Conservation (phyloP, 441 rosid genomes). For the Bocquillonia castaneifolia region DNA sequence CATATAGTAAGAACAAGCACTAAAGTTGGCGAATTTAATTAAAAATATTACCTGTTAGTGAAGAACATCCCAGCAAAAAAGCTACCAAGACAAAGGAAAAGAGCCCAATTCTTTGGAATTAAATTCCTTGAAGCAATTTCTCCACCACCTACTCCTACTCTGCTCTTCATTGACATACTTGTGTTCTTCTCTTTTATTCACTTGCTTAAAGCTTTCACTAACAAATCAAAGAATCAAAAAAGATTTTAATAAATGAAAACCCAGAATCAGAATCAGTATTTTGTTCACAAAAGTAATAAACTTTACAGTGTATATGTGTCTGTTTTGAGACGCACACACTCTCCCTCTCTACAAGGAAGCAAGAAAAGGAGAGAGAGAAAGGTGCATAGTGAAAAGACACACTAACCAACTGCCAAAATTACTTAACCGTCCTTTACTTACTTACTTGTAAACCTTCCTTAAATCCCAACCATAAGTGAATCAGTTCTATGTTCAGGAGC, state of each 20-base stretch:
- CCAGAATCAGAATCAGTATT: slow-evolving; percentile 12
- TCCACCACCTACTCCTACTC: slow-evolving; percentile 43
- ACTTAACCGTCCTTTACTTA: slow-evolving; percentile 20
- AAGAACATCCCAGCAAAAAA: slow-evolving; percentile 72
- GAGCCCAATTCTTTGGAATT: slow-evolving; percentile 43
- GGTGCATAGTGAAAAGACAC: slow-evolving; percentile 13
- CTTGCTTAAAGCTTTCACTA: background rate
- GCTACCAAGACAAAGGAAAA: slow-evolving; percentile 58
- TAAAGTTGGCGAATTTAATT: slow-evolving; percentile 15
- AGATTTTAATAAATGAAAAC: background rate
- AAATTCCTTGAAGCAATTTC: slow-evolving; percentile 41
- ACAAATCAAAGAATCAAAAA: background rate
- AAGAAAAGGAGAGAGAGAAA: slow-evolving; percentile 19
- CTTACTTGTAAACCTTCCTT: background rate
- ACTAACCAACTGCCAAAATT: slow-evolving; percentile 25
- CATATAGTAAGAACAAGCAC: slow-evolving; percentile 1
- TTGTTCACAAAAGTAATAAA: background rate
- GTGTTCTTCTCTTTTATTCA: background rate
- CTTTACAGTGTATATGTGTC: slow-evolving; percentile 2
- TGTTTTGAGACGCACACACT: slow-evolving; percentile 4
- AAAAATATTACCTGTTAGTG: slow-evolving; percentile 58
- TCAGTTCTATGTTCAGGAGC: background rate
- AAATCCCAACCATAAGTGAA: slow-evolving; percentile 11
- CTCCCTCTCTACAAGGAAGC: slow-evolving; percentile 19
- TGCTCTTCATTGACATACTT: slow-evolving; percentile 49